phyloP scores from a whole-genome alignment of 768 basidiomycete species.

The Russula vinacea region DNA sequence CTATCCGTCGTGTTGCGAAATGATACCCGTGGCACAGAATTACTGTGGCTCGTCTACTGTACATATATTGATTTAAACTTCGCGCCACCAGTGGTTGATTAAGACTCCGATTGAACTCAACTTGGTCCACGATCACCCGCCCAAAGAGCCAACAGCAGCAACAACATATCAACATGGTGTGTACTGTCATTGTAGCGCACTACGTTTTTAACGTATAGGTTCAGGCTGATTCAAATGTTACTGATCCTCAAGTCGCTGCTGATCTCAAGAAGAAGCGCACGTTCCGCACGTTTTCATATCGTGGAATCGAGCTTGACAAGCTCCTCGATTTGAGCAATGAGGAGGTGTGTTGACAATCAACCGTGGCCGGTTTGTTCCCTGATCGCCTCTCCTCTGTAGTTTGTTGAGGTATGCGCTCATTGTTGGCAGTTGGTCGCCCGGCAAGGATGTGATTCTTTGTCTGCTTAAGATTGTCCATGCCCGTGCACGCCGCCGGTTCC shows the following conservation, averaged over 20 bases:
- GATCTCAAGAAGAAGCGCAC: constrained; percentile 98
- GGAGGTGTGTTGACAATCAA: constrained; percentile 58
- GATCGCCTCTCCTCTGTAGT: constrained; percentile 42
- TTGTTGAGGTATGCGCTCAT: constrained; percentile 64
- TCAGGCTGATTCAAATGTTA: constrained; percentile 78
- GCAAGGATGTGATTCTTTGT: constrained; percentile 7
- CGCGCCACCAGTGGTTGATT: constrained; percentile 42
- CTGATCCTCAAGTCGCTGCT: constrained; percentile 90
- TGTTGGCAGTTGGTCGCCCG: neutral
- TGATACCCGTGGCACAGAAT: constrained; percentile 15
- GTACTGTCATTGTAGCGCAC: neutral
- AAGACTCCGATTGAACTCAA: constrained; percentile 30
- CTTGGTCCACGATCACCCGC: constrained; percentile 25
- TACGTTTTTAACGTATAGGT: neutral
- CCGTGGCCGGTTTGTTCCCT: neutral
- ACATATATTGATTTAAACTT: constrained; percentile 51
- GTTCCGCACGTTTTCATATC: constrained; percentile 98
- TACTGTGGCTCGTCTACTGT: constrained; percentile 41
- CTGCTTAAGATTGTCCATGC: constrained; percentile 79
- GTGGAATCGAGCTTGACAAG: constrained; percentile 97
- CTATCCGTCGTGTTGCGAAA: constrained; percentile 58
- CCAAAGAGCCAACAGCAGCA: constrained; percentile 7
- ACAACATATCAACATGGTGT: constrained; percentile 29
- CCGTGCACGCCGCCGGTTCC: constrained; percentile 97
- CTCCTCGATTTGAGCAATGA: constrained; percentile 95